Base-by-base conservation (phyloP, 2,329 filamentous ascomycete genomes). In the Pochonia chlamydosporia region DNA sequence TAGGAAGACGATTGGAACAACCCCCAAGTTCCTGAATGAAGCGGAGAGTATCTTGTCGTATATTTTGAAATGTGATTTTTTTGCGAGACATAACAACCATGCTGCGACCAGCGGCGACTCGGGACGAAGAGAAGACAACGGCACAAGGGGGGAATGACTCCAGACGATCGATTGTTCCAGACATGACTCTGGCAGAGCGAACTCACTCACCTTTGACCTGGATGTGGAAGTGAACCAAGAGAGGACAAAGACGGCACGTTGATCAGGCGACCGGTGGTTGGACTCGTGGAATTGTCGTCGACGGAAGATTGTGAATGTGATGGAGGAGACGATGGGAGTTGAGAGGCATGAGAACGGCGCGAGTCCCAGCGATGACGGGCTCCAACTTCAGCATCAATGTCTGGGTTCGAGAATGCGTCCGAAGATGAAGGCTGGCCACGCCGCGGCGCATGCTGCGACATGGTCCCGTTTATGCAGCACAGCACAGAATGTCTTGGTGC, bases 401-500 rank as follows among this genome's bases (percentile, higher is more conserved):
- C 43, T 30, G 26, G 40, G 23, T 40, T 43, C 21, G 43, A 46
- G 44, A 21, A 39, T 44, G 47, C 30, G 25, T 47, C 48, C 33
- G 31, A 44, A 59, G 60, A 62, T 63, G 62, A 67, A 59, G 42
- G 24, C 31, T 72, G 64, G 59, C 67, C 65, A 63, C 63, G 65
- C 63, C 69, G 71, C 65, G 68, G 67, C 63, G 68, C 67, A 69
- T 71, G 70, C 66, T 76, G 74, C 67, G 74, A 74, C 74, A 77
- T 76, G 69, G 67, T 72, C 64, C 63, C 33, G 47, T 48, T 50
- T 47, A 50, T 53, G 51, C n/a, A n/a, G n/a, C n/a, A n/a, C n/a
- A n/a, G n/a, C n/a, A n/a, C n/a, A n/a, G n/a, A n/a, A n/a, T n/a
- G n/a, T n/a, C n/a, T n/a, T n/a, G n/a, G n/a, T n/a, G n/a, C 52